Percentiles rank a stretch among this genome's conserved stretches.
Conservation (phyloP, 2,329 filamentous ascomycete species). For the Xylaria sp. region DNA sequence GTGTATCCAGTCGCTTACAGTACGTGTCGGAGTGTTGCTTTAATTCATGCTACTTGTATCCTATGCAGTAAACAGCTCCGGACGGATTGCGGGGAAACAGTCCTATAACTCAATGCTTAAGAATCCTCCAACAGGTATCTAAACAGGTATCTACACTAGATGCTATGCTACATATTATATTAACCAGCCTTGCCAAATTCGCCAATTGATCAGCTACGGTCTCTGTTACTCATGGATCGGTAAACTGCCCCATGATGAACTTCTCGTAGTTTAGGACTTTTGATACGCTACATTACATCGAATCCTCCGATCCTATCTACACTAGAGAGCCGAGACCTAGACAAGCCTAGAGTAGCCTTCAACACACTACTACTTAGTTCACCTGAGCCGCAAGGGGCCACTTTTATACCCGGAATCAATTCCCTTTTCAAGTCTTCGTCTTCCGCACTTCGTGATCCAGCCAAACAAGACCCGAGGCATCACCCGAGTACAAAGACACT, state of each 20-base stretch:
- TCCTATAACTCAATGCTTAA: constrained; percentile 10
- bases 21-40: constrained; percentile 39
- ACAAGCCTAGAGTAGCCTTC: constrained; percentile 7
- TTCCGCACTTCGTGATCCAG: constrained; percentile 22
- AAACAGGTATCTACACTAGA: neutral
- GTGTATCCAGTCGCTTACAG: constrained; percentile 29
- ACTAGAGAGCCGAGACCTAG: neutral
- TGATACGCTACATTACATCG: neutral
- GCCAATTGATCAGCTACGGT: neutral
- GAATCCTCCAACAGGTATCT: neutral
- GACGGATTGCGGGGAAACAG: constrained; percentile 6
- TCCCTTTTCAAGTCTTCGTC: constrained; percentile 20
- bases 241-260: neutral
- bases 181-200: constrained; percentile 17
- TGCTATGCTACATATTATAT: neutral
- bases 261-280: constrained; percentile 4
- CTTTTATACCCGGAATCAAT: constrained; percentile 27
- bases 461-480: constrained; percentile 16
- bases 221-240: neutral
- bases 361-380: constrained; percentile 15
- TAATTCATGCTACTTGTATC: neutral
- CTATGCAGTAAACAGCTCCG: constrained; percentile 11
- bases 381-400: constrained; percentile 33
- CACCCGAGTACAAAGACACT: constrained; percentile 6
- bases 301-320: constrained; percentile 16